Evolutionary conservation across 2,329 filamentous ascomycete species (phyloP), one percentile per base, ranked within the genome.

Genomic region (Alternaria longipes): DNA sequence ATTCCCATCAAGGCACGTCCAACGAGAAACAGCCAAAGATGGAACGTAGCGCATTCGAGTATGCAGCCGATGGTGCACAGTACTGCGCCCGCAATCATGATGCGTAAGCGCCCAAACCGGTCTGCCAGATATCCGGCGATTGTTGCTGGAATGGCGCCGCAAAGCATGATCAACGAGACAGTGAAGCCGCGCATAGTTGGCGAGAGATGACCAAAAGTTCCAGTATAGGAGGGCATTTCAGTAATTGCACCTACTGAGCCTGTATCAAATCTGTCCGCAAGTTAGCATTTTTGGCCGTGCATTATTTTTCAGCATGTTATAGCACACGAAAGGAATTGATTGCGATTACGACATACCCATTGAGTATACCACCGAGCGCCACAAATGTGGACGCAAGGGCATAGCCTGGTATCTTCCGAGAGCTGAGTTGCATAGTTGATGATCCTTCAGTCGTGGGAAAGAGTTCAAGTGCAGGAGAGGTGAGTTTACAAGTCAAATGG

Each of bases 261-360:
- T 45, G 20, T 45, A 24, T 45, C 42, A 8, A 45, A 45, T 5
- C 42, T 28, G 42, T 16, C 11, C 2, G 3, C 42, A 45, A 9
- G 22, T 45, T 9, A 6, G 14, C 24, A 7, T 26, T 1, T 26
- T 26, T 26, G 7, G 0, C 24, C 24, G 6, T 26, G 24, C 24
- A 26, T 26, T 1, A 26, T 8, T 0, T 26, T 26, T 7, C 24
- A 26, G 24, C 24, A 26, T 26, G 24, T 26, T 0, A 26, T 26
- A 26, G 24, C 24, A 26, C 24, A 0, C 0, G 6, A 7, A 26
- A 26, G 0, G 24, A 1, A 26, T 26, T 26, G 2, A n/a, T 0
- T 4, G 8, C 42, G 8, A 16, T 11, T 2, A 44, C 9, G 5
- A 44, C 41, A 5, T 45, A 45, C 42, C 42, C 42, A 7, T 45